Conservation (phyloP, 2,329 filamentous ascomycete genomes). For the Pseudocercospora ulei region DNA sequence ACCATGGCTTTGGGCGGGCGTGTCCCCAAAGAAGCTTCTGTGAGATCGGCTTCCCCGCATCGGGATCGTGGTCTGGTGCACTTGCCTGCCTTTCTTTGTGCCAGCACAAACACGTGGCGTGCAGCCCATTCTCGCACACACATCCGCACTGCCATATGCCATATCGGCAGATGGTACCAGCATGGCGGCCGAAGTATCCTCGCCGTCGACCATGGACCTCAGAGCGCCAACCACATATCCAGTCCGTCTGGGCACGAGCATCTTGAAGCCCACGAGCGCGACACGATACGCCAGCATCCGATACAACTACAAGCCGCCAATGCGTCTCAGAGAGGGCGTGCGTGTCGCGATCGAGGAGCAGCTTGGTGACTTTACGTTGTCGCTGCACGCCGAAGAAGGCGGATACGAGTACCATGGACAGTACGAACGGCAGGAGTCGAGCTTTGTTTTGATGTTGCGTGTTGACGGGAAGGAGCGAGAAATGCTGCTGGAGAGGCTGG, state of each 20-base stretch:
- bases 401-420: conserved; percentile 37
- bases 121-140: neutral
- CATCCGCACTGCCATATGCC: neutral
- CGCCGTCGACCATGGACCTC: conserved; percentile 25
- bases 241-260: conserved; percentile 30
- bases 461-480: conserved; percentile 26
- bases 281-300: conserved; percentile 24
- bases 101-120: conserved; percentile 5
- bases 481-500: conserved; percentile 58
- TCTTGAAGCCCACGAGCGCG: conserved; percentile 17
- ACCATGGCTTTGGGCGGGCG: no score
- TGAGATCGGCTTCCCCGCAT: no score
- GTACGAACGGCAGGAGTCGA: conserved; percentile 50
- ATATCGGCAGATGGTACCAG: neutral
- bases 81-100: no score
- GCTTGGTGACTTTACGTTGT: conserved; percentile 24
- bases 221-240: conserved; percentile 24
- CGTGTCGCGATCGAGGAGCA: conserved; percentile 25
- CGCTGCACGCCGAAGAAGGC: conserved; percentile 27
- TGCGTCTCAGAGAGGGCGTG: conserved; percentile 22
- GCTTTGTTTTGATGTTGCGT: conserved; percentile 49
- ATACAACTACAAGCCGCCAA: conserved; percentile 41
- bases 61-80: no score
- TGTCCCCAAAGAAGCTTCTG: no score
- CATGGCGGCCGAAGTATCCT: conserved; percentile 23